A percentile compares a stretch with the other conserved stretches of the same genome.
Conservation (phyloP, 208 protist species). For the Wallacemonas sp. region DNA sequence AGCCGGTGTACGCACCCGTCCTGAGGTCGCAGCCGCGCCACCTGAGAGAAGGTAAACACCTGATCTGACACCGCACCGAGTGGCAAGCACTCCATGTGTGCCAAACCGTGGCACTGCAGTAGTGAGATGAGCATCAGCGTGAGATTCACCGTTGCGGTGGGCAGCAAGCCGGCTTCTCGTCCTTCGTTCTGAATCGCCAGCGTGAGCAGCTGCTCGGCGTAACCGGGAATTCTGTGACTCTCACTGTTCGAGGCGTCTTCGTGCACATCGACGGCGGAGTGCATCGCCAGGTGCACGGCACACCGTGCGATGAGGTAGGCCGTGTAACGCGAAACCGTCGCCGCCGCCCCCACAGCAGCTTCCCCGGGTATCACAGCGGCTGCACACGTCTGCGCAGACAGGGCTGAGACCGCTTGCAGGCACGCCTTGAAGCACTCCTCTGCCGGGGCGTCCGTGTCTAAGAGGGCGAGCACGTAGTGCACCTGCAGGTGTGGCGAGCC, state of each 20-base stretch:
- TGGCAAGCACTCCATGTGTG: constrained; percentile 37
- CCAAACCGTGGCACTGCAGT: constrained; percentile 31
- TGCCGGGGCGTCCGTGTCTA: constrained; percentile 9
- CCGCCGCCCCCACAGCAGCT: constrained; percentile 32
- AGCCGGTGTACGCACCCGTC: constrained; percentile 35
- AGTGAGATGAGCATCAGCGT: constrained; percentile 54
- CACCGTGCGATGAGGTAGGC: constrained; percentile 59
- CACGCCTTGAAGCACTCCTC: constrained; percentile 39
- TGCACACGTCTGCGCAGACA: constrained; percentile 52
- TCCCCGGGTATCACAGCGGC: constrained; percentile 27
- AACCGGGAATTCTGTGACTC: not conserved
- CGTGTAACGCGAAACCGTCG: constrained; percentile 46
- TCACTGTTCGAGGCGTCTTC: not conserved
- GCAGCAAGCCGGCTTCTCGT: constrained; percentile 44
- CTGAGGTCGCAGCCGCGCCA: constrained; percentile 22
- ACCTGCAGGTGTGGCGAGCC: constrained; percentile 61
- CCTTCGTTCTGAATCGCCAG: constrained; percentile 24
- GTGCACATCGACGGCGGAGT: constrained; percentile 15
- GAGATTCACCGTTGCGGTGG: constrained; percentile 68
- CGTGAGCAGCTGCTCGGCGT: constrained; percentile 15
- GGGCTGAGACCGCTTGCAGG: constrained; percentile 29
- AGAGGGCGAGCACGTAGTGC: constrained; percentile 31
- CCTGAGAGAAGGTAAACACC: constrained; percentile 33
- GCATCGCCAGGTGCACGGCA: constrained; percentile 31
- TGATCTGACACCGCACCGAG: constrained; percentile 70